Percentiles rank a stretch among this genome's conserved stretches.
These are phyloP conservation scores for Blastomyces gilchristii DNA, from an alignment of 2,329 filamentous ascomycete species.

Conservation along the genomic window DNA sequence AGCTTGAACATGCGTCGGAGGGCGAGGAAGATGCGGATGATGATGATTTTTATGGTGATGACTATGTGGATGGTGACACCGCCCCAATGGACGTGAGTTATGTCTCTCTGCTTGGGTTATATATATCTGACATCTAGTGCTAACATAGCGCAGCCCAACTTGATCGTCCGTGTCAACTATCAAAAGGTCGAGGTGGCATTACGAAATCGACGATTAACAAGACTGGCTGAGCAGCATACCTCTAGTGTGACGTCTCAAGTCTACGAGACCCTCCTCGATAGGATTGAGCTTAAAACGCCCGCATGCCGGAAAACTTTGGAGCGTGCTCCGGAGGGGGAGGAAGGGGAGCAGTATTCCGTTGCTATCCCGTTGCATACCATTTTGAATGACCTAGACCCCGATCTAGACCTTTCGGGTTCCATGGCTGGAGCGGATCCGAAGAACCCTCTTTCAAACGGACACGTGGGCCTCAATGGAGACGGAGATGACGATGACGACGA, in stretches of 20 bases:
- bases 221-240: constrained; percentile 60
- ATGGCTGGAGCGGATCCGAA: constrained; percentile 27
- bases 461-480: constrained; percentile 36
- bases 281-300: constrained; percentile 57
- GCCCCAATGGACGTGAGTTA: constrained; percentile 31
- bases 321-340: constrained; percentile 33
- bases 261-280: constrained; percentile 62
- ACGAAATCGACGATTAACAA: constrained; percentile 65
- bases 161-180: constrained; percentile 71
- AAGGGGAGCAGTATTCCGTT: constrained; percentile 31
- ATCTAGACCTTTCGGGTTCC: constrained; percentile 28
- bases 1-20: constrained; percentile 8
- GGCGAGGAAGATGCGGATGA: constrained; percentile 23
- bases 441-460: constrained; percentile 23
- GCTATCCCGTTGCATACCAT: constrained; percentile 29
- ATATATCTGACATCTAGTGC: neutral
- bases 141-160: constrained; percentile 45
- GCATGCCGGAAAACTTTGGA: constrained; percentile 48
- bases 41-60: constrained; percentile 23
- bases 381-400: constrained; percentile 28
- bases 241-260: constrained; percentile 66
- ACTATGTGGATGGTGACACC: constrained; percentile 26
- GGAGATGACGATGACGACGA: constrained; percentile 40
- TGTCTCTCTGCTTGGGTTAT: neutral
- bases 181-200: constrained; percentile 74